phyloP scores from a whole-genome alignment of 345 rosid species.

The Clausena lansium region DNA sequence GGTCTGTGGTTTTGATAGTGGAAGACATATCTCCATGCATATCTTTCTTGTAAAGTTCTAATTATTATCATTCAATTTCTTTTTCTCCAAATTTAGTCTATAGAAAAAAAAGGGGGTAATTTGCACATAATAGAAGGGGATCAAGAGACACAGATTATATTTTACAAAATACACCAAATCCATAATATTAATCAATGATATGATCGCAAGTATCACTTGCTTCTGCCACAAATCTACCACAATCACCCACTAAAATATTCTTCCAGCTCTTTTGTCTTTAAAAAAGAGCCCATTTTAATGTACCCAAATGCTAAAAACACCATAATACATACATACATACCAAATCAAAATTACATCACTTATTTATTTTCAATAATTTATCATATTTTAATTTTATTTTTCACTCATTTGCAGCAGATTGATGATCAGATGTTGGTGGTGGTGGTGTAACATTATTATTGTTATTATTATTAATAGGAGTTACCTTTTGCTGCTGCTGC shows the following conservation, averaged over 20 bases:
- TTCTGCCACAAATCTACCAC: conserved; percentile 3
- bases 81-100: neutral
- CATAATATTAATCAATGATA: neutral
- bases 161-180: neutral
- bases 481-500: conserved; percentile 20
- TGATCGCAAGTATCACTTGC: neutral
- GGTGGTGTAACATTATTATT: neutral
- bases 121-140: neutral
- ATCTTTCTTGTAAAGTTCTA: conserved; percentile 2
- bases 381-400: neutral
- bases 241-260: neutral
- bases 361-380: neutral
- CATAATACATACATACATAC: neutral
- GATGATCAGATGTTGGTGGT: conserved; percentile 7
- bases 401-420: conserved; percentile 9
- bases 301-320: neutral
- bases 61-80: conserved; percentile 1
- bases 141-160: neutral
- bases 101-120: no score
- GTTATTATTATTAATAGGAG: no score
- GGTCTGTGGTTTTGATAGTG: conserved; percentile 12
- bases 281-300: neutral
- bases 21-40: conserved; percentile 13
- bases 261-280: neutral
- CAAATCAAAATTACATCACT: conserved; percentile 3